These are phyloP conservation scores for Zygosaccharomyces pseudorouxii DNA, from an alignment of 805 yeast genomes.

Conservation along the genomic window DNA sequence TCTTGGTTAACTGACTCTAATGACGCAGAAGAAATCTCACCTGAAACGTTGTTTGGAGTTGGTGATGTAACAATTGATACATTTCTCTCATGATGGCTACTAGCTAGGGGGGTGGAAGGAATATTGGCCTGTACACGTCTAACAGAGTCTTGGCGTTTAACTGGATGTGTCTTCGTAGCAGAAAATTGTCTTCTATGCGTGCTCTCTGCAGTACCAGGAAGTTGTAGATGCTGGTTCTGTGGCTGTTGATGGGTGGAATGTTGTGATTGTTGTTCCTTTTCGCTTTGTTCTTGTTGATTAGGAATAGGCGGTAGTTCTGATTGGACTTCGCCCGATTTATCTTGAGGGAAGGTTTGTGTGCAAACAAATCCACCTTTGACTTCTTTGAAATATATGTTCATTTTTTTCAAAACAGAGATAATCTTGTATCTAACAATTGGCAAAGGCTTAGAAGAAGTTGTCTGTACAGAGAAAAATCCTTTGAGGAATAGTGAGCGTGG, in stretches of 20 bases:
- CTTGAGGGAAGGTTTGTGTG: conserved; percentile 48
- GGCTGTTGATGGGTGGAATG: not conserved
- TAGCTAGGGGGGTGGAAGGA: conserved; percentile 55
- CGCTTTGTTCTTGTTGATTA: conserved; percentile 3
- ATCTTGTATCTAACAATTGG: conserved; percentile 84
- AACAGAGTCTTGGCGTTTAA: conserved; percentile 34
- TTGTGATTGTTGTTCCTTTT: not conserved
- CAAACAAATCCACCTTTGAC: conserved; percentile 93
- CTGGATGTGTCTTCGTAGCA: conserved; percentile 36
- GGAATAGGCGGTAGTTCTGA: conserved; percentile 1
- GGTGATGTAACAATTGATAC: conserved; percentile 29
- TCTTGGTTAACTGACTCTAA: conserved; percentile 34
- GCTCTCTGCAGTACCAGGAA: conserved; percentile 12
- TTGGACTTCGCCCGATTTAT: conserved; percentile 34
- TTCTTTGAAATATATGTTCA: conserved; percentile 80
- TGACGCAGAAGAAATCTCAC: conserved; percentile 34
- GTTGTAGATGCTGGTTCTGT: conserved; percentile 11
- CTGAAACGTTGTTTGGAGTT: conserved; percentile 22
- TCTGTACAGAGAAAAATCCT: conserved; percentile 92
- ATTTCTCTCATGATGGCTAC: conserved; percentile 28
- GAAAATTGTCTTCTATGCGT: conserved; percentile 23
- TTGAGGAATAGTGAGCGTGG: conserved; percentile 87
- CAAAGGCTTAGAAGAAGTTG: conserved; percentile 88
- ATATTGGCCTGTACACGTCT: conserved; percentile 37
- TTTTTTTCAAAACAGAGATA: conserved; percentile 64